Evolutionary conservation across 345 rosid genomes (phyloP), one percentile per base, ranked within the genome.

Genomic region (Raphanus raphanistrum): DNA sequence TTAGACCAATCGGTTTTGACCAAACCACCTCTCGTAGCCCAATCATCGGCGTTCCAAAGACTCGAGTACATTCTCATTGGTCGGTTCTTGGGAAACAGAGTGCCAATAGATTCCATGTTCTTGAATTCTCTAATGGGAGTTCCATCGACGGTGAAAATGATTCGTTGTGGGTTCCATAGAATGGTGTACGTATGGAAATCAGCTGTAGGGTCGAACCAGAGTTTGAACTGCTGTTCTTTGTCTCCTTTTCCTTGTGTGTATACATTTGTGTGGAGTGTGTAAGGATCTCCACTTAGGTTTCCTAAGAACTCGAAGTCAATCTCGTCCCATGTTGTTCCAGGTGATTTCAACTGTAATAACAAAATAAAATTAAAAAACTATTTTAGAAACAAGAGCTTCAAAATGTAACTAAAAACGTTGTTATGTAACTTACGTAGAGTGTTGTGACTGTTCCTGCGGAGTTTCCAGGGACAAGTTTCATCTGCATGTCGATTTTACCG

Each of bases 291-390:
- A 65, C 89, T 87, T 63, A 78, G 68, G 50, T 89, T 89, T 6
- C 93, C 93, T 13, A 89, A 67, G 74, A 89, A 89, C 84, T 86
- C 90, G 29, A 82, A 86, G 58, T 87, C 93, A 6, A 89, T 86
- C 77, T 89, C 90, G 68, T 89, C 93, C 90, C 92, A 89, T 13
- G 86, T 59, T 16, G 88, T 79, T 77, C 91, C 93, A 6, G 85
- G 75, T 15, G 93, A 89, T 26, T 87, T 76, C 50, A 89, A 71
- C 91, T 87, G 83, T 67, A 74, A 57, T 15, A 15, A n/a, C 2
- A 15, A 50, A 45, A 15, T 43, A 41, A 41, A 0, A 28, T 28
- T 2, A 41, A 38, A 41, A 41, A 41, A 3, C 12, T 9, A 60
- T 65, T 21, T 45, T 13, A 58, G 54, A 10, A 17, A 66, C 8